Evolutionary conservation across 2,329 filamentous ascomycete genomes (phyloP).

Genomic region (Xylaria sp.): DNA sequence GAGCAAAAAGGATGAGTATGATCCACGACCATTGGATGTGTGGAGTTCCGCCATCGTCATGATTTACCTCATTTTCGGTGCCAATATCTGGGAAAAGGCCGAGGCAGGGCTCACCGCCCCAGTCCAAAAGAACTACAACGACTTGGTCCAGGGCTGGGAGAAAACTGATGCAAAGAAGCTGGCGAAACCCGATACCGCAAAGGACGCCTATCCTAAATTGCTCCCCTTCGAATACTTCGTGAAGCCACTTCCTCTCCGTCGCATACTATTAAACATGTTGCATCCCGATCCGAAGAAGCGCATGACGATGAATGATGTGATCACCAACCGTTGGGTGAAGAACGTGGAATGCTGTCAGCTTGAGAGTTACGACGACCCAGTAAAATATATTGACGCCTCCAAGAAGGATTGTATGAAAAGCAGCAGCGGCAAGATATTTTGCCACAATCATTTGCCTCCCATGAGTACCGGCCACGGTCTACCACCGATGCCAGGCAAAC

Average conservation of each 20-base stretch:
- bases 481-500: conserved; percentile 66
- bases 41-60: conserved; percentile 89
- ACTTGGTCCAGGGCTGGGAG: conserved; percentile 74
- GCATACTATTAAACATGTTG: conserved; percentile 82
- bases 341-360: conserved; percentile 82
- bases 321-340: conserved; percentile 78
- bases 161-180: conserved; percentile 70
- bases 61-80: conserved; percentile 78
- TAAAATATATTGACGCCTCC: conserved; percentile 70
- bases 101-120: conserved; percentile 52
- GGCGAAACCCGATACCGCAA: conserved; percentile 51
- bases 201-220: conserved; percentile 74
- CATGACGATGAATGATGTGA: conserved; percentile 74
- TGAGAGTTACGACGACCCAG: conserved; percentile 73
- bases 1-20: conserved; percentile 71
- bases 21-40: conserved; percentile 83
- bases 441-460: conserved; percentile 67
- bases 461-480: conserved; percentile 60
- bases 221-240: conserved; percentile 72
- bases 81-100: conserved; percentile 79
- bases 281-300: conserved; percentile 80
- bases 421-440: conserved; percentile 64
- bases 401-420: conserved; percentile 62
- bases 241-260: conserved; percentile 74
- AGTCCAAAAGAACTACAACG: conserved; percentile 68